Percentiles rank a stretch among this genome's conserved stretches.
These are phyloP conservation scores for Ochetophila trinervis DNA, from an alignment of 306 rosid species.

Conservation along the genomic window DNA sequence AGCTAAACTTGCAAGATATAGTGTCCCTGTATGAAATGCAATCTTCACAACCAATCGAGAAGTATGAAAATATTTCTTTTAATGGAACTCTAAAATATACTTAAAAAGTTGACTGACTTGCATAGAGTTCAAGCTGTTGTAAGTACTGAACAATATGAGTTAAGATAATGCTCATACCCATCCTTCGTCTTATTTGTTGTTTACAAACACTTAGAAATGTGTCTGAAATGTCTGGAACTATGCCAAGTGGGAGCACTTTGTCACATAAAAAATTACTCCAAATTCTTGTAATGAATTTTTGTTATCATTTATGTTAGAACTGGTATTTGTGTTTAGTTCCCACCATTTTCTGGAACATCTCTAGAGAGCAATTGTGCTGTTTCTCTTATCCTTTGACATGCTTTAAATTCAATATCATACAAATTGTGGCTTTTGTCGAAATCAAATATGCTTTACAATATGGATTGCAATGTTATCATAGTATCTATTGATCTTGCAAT, in stretches of 20 bases:
- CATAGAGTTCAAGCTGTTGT: not conserved
- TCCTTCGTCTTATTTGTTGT: not conserved
- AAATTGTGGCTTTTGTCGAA: not conserved
- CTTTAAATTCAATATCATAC: not conserved
- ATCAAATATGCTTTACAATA: not conserved
- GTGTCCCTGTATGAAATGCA: not conserved
- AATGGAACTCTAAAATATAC: not conserved
- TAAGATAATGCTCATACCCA: not conserved
- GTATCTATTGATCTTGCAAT: not conserved
- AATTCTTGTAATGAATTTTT: not conserved
- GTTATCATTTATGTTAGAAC: not conserved
- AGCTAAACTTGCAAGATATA: not conserved
- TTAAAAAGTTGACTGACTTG: not conserved
- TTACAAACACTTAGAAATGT: not conserved
- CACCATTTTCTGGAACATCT: not conserved
- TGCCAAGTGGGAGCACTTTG: not conserved
- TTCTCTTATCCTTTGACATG: not conserved
- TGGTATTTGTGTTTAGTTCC: not conserved
- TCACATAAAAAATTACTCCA: not conserved
- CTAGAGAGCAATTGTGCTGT: too few species aligned
- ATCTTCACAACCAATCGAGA: not conserved
- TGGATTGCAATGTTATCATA: not conserved
- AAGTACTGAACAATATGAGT: conserved; percentile 3
- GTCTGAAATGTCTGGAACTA: not conserved
- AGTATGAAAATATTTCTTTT: not conserved